Percentiles rank a stretch among this genome's conserved stretches.
phyloP scores from a whole-genome alignment of 306 rosid genomes.

The Sicyos baderoa region DNA sequence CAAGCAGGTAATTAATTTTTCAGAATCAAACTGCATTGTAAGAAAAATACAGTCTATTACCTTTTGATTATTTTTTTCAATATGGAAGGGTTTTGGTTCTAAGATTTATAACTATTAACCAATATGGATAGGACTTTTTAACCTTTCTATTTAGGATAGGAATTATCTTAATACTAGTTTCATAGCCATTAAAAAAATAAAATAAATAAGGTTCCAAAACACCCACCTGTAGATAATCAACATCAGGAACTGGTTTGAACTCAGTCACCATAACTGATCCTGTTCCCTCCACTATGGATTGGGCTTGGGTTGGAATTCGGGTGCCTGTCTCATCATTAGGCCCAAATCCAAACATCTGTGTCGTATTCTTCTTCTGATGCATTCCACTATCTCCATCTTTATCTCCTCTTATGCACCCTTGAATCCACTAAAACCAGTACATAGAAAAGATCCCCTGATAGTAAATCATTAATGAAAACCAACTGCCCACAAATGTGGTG shows the following conservation, averaged over 20 bases:
- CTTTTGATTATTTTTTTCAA: background rate
- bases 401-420: slow-evolving; percentile 45
- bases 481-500: slow-evolving; percentile 50
- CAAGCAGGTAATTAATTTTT: background rate
- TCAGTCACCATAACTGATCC: slow-evolving; percentile 48
- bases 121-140: slow-evolving; percentile 1
- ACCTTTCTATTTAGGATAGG: background rate
- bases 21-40: background rate
- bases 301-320: slow-evolving; percentile 77
- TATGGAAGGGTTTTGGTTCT: background rate
- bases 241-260: slow-evolving; percentile 69
- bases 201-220: background rate
- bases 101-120: background rate
- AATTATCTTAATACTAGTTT: background rate
- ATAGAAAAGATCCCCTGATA: slow-evolving; percentile 70
- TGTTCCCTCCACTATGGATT: slow-evolving; percentile 75
- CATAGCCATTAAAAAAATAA: background rate
- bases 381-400: slow-evolving; percentile 22
- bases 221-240: slow-evolving; percentile 87
- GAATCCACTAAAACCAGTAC: slow-evolving; percentile 72
- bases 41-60: background rate
- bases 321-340: slow-evolving; percentile 58
- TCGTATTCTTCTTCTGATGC: slow-evolving; percentile 29
- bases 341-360: slow-evolving; percentile 57
- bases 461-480: slow-evolving; percentile 86